Conservation (phyloP, 2,329 filamentous ascomycete genomes). For the Fusarium acutatum region DNA sequence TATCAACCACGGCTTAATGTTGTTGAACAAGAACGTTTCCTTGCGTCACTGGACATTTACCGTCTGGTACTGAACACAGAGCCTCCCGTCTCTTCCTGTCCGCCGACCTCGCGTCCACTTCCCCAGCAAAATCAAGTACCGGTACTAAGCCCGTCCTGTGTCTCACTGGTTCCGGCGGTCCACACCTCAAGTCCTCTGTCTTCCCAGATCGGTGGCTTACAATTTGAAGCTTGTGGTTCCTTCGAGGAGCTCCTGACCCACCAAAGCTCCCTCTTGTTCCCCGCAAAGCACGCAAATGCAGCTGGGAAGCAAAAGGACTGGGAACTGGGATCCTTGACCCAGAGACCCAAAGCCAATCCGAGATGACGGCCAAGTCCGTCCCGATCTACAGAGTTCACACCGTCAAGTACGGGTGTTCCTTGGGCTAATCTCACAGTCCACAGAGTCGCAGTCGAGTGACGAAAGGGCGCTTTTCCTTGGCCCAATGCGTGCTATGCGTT, state of each 20-base stretch:
- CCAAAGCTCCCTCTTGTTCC: constrained; percentile 30
- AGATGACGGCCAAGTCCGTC: constrained; percentile 37
- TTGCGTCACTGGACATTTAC: background rate
- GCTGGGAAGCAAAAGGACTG: background rate
- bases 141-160: constrained; percentile 1
- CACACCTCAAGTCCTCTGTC: background rate
- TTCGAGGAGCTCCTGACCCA: constrained; percentile 31
- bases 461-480: constrained; percentile 33
- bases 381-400: constrained; percentile 43
- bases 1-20: background rate
- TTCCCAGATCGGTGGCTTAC: constrained; percentile 37
- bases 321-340: constrained; percentile 6
- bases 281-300: constrained; percentile 32
- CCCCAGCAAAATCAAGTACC: constrained; percentile 8
- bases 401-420: constrained; percentile 32
- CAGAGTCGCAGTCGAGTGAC: constrained; percentile 26
- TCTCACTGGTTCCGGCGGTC: constrained; percentile 30
- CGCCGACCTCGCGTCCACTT: constrained; percentile 6
- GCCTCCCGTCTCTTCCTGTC: background rate
- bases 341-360: constrained; percentile 2
- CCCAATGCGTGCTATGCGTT: constrained; percentile 30
- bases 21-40: background rate
- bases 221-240: background rate
- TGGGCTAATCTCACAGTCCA: constrained; percentile 35
- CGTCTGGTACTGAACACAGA: background rate